Conservation (phyloP, 2,329 filamentous ascomycete genomes). For the Pseudogymnoascus sp. region DNA sequence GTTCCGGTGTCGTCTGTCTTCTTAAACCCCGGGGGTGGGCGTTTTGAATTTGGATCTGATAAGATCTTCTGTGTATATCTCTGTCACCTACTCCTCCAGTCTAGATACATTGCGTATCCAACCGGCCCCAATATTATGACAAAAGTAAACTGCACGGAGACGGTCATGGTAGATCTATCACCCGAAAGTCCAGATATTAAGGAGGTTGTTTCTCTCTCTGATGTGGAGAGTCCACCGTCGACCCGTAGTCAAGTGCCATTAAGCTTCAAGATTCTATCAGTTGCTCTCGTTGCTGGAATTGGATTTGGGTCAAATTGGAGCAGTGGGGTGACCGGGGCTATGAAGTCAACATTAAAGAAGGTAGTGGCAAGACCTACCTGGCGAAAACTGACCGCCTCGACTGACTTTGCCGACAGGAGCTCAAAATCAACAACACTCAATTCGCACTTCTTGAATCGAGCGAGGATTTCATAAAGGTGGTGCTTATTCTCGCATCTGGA, state of each 20-base stretch:
- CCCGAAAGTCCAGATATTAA: not conserved
- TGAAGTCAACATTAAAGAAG: conserved; percentile 55
- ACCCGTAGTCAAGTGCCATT: conserved; percentile 17
- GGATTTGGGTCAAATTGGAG: conserved; percentile 55
- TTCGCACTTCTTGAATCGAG: conserved; percentile 52
- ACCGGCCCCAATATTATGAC: not conserved
- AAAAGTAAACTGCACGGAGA: not conserved
- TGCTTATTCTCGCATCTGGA: conserved; percentile 46
- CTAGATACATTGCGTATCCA: not conserved
- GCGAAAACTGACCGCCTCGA: conserved; percentile 2
- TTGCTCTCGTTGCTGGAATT: conserved; percentile 44
- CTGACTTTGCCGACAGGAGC: conserved; percentile 29
- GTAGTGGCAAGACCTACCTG: not conserved
- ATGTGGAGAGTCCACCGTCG: not conserved
- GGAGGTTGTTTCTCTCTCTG: not conserved
- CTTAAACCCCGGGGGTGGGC: not conserved
- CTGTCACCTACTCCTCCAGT: not conserved
- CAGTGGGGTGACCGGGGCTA: conserved; percentile 49
- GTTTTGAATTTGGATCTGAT: not conserved
- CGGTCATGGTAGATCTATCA: not conserved
- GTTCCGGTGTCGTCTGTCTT: not conserved
- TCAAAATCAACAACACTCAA: conserved; percentile 51
- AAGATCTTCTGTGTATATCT: not conserved
- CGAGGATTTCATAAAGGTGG: conserved; percentile 53
- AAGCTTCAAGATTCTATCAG: conserved; percentile 33